Evolutionary conservation across 192 early-diverging fungal genomes (phyloP).

Genomic region (Funneliformis geosporum): DNA sequence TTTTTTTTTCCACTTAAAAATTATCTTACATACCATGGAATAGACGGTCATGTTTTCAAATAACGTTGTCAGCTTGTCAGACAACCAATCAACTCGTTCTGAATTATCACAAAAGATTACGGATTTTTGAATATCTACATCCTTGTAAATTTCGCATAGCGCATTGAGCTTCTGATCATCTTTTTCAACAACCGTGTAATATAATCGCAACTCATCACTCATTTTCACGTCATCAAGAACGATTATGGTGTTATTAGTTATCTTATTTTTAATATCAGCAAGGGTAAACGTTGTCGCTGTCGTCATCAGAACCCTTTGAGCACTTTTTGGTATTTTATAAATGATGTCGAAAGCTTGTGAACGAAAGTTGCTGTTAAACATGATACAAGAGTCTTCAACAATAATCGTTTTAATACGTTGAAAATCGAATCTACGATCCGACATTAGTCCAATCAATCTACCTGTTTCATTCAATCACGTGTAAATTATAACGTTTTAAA

Average conservation of each 20-base stretch:
- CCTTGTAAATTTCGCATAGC: slow-evolving; percentile 14
- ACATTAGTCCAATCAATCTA: background rate
- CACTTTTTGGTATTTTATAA: background rate
- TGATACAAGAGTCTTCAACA: slow-evolving; percentile 28
- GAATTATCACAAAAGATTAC: slow-evolving; percentile 27
- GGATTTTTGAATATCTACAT: background rate
- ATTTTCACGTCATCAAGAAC: slow-evolving; percentile 5
- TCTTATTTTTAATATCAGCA: slow-evolving; percentile 19
- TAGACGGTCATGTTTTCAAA: background rate
- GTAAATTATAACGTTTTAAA: background rate
- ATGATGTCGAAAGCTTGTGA: slow-evolving; percentile 21
- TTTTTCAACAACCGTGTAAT: slow-evolving; percentile 24
- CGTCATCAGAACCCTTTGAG: slow-evolving; percentile 23
- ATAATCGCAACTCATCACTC: slow-evolving; percentile 19
- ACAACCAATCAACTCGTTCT: slow-evolving; percentile 20
- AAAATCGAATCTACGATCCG: background rate
- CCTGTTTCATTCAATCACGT: slow-evolving; percentile 15
- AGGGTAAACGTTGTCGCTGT: slow-evolving; percentile 28
- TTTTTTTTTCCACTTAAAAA: no score
- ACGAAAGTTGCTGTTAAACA: slow-evolving; percentile 19
- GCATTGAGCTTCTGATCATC: slow-evolving; percentile 24
- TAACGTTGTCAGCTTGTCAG: slow-evolving; percentile 8
- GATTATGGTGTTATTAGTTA: background rate
- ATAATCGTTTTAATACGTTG: slow-evolving; percentile 11
- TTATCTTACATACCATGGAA: background rate